Conservation (phyloP, 805 yeast genomes). For the Huiozyma sinensis region DNA sequence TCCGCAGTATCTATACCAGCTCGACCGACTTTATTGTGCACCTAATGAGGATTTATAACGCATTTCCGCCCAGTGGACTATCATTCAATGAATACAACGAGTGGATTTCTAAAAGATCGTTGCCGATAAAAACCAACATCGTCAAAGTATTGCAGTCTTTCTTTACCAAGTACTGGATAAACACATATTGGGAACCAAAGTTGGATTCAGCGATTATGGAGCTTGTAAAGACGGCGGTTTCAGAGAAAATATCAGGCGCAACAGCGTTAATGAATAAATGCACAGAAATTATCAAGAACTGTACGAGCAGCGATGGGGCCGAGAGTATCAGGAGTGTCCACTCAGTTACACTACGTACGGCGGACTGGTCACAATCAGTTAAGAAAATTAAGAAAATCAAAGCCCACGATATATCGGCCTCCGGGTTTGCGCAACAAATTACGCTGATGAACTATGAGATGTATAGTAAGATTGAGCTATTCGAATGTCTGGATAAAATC, state of each 20-base stretch:
- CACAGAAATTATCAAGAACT: conserved; percentile 20
- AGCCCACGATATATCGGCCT: conserved; percentile 56
- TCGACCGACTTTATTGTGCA: conserved; percentile 49
- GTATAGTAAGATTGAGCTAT: conserved; percentile 58
- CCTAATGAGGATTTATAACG: conserved; percentile 52
- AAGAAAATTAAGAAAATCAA: conserved; percentile 31
- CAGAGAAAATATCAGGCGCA: conserved; percentile 36
- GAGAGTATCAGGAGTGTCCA: neutral
- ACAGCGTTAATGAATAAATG: conserved; percentile 30
- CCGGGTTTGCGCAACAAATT: conserved; percentile 74
- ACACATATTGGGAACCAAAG: conserved; percentile 41
- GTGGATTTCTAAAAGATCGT: conserved; percentile 65
- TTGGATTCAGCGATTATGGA: conserved; percentile 28
- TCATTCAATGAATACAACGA: conserved; percentile 67
- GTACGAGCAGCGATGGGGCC: neutral
- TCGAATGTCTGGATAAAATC: conserved; percentile 65
- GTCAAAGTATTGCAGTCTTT: conserved; percentile 55
- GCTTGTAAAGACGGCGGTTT: conserved; percentile 31
- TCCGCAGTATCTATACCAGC: conserved; percentile 55
- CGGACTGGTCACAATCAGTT: neutral
- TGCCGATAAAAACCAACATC: conserved; percentile 55
- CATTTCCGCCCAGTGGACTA: conserved; percentile 79
- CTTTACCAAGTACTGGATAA: conserved; percentile 61
- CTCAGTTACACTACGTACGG: neutral
- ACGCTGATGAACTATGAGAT: conserved; percentile 65